These are phyloP conservation scores for Mortierella sp. DNA, from an alignment of 371 early-diverging fungal species.

Conservation along the genomic window DNA sequence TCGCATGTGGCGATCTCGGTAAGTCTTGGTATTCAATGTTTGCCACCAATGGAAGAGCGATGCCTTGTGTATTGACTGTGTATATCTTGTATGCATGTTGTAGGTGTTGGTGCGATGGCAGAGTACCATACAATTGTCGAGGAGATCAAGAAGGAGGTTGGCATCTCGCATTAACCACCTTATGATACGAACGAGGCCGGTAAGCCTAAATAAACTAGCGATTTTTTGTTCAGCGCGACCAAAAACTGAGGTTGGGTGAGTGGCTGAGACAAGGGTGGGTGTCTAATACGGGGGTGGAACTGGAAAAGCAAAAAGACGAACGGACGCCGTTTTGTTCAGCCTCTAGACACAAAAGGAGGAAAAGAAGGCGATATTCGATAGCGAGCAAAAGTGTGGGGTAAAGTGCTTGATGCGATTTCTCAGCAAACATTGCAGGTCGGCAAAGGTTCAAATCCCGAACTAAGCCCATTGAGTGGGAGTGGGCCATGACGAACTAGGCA, in stretches of 20 bases:
- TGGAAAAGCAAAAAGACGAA: not conserved
- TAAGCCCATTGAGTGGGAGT: conserved; percentile 16
- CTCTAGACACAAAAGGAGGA: not conserved
- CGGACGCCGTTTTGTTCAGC: not conserved
- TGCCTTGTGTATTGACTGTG: not conserved
- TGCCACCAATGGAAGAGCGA: not conserved
- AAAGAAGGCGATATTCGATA: conserved; percentile 7
- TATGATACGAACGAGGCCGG: not conserved
- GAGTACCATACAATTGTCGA: conserved; percentile 62
- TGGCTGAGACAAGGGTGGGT: not conserved
- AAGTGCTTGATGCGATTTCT: conserved; percentile 16
- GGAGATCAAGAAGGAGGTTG: conserved; percentile 51
- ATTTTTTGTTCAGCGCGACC: not conserved
- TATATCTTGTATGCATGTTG: not conserved
- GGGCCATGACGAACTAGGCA: not conserved
- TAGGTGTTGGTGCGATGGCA: conserved; percentile 74
- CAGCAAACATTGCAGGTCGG: conserved; percentile 13
- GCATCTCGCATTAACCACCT: not conserved
- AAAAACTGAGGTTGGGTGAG: not conserved
- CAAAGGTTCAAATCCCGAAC: conserved; percentile 24
- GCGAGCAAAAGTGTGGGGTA: conserved; percentile 25
- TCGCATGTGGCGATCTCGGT: conserved; percentile 96
- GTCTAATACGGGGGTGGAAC: too few species aligned
- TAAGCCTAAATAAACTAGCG: not conserved
- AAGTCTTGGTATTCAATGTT: conserved; percentile 17